phyloP scores from a whole-genome alignment of 2,329 filamentous ascomycete genomes.

The Shiraia bambusicola region DNA sequence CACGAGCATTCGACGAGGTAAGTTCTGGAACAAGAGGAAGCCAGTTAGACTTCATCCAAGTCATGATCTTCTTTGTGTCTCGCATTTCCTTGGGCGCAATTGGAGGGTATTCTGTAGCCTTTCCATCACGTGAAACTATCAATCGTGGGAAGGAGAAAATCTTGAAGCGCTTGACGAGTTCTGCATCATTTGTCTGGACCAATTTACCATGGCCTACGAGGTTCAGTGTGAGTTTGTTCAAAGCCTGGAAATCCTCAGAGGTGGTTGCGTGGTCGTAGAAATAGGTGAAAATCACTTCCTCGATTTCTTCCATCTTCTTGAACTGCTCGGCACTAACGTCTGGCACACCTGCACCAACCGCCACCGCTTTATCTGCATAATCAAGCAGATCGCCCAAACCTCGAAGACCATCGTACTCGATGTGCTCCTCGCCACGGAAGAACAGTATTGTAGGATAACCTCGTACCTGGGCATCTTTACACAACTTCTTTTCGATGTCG shows the following conservation, averaged over 20 bases:
- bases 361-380: constrained; percentile 84
- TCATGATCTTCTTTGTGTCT: constrained; percentile 74
- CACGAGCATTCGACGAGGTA: constrained; percentile 83
- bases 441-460: constrained; percentile 90
- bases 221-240: constrained; percentile 82
- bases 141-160: constrained; percentile 96
- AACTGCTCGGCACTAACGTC: constrained; percentile 78
- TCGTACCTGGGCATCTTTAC: constrained; percentile 80
- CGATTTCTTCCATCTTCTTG: constrained; percentile 81
- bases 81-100: constrained; percentile 91
- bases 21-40: constrained; percentile 93
- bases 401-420: constrained; percentile 89
- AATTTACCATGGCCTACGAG: constrained; percentile 89
- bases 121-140: constrained; percentile 83
- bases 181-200: constrained; percentile 82
- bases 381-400: constrained; percentile 86
- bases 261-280: constrained; percentile 97
- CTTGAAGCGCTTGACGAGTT: constrained; percentile 80
- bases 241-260: constrained; percentile 82
- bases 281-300: constrained; percentile 95
- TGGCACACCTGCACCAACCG: constrained; percentile 72
- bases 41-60: constrained; percentile 97
- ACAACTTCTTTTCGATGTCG: constrained; percentile 80
- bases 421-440: constrained; percentile 86
- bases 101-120: constrained; percentile 85